Conservation (phyloP, 2,329 filamentous ascomycete genomes). For the Didymella arachidicola region DNA sequence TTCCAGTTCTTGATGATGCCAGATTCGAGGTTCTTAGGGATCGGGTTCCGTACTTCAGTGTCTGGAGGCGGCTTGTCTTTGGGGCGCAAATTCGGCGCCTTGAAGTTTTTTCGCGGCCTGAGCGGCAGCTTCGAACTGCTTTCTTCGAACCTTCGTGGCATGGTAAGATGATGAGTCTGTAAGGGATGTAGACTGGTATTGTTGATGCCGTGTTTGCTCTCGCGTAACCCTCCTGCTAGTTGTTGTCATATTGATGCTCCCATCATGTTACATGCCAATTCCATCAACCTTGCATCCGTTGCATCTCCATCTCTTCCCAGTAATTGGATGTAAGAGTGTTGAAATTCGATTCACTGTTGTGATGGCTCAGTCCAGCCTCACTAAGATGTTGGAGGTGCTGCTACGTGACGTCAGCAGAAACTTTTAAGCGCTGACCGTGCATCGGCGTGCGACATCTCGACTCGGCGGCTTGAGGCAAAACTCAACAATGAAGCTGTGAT, state of each 20-base stretch:
- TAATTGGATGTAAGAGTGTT: not conserved
- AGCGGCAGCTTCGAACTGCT: not conserved
- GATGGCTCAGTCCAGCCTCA: not conserved
- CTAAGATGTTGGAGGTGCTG: slow-evolving; percentile 8
- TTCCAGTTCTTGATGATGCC: slow-evolving; percentile 12
- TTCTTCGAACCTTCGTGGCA: slow-evolving; percentile 4
- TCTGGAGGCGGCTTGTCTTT: not conserved
- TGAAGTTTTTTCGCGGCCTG: not conserved
- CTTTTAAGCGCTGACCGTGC: slow-evolving; percentile 20
- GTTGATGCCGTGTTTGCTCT: not conserved
- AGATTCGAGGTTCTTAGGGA: not conserved
- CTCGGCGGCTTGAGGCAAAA: not conserved
- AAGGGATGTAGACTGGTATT: no score
- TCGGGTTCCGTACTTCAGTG: not conserved
- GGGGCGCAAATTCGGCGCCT: not conserved
- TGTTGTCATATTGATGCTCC: not conserved
- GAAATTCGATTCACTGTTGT: not conserved
- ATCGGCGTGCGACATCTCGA: slow-evolving; percentile 9
- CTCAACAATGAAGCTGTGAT: not conserved
- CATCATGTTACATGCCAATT: not conserved
- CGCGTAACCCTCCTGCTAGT: not conserved
- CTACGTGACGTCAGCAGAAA: slow-evolving; percentile 24
- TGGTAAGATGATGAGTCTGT: not conserved
- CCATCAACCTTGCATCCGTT: not conserved
- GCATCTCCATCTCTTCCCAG: not conserved